phyloP scores from a whole-genome alignment of 2,329 filamentous ascomycete species.

The Cytospora paraplurivora region DNA sequence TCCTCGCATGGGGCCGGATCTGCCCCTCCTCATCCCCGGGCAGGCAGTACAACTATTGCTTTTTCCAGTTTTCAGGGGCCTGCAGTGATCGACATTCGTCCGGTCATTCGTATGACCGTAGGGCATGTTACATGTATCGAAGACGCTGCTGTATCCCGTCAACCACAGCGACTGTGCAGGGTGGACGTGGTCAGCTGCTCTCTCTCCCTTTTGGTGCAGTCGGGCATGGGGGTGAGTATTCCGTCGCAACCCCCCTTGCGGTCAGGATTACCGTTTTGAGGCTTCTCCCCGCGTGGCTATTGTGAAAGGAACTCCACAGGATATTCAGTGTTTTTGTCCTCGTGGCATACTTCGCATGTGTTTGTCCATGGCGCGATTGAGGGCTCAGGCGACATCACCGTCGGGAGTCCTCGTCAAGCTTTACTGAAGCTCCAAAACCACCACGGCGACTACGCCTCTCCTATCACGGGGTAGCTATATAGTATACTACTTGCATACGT shows the following conservation, averaged over 20 bases:
- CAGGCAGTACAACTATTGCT: not conserved
- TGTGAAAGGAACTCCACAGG: not conserved
- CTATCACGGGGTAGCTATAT: not conserved
- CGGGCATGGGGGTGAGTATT: not conserved
- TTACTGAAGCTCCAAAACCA: not conserved
- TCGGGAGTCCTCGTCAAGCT: too few relatives aligned
- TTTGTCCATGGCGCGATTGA: too few relatives aligned
- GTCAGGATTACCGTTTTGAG: not conserved
- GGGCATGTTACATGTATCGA: too few relatives aligned
- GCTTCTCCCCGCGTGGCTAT: not conserved
- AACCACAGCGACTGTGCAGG: not conserved
- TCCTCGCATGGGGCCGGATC: slow-evolving; percentile 14
- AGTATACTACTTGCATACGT: too few relatives aligned
- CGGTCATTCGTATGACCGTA: too few relatives aligned
- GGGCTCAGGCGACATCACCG: too few relatives aligned
- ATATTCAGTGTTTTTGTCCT: too few relatives aligned
- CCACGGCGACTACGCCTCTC: not conserved
- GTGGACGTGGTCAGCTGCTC: not conserved
- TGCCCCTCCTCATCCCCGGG: slow-evolving; percentile 13
- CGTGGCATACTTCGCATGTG: too few relatives aligned
- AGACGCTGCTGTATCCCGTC: not conserved
- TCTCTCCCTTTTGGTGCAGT: not conserved
- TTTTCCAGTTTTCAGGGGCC: not conserved
- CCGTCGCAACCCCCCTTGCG: not conserved
- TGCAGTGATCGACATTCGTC: not conserved